Conservation (phyloP, 441 rosid species). For the Codiaeum variegatum region DNA sequence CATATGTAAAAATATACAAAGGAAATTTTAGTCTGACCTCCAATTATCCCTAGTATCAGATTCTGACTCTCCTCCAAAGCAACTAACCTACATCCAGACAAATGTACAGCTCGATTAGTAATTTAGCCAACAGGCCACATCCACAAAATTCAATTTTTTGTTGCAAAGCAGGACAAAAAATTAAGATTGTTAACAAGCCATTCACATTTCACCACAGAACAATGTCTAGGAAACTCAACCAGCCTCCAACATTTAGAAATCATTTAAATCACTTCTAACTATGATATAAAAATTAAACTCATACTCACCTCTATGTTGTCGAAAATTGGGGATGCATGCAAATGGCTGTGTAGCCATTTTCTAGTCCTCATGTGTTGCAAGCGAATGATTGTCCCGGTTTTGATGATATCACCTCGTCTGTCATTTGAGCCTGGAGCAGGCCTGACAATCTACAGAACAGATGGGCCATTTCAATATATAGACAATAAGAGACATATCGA, state of each 20-base stretch:
- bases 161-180: not conserved
- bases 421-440: conserved; percentile 52
- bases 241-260: not conserved
- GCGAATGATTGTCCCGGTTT: conserved; percentile 63
- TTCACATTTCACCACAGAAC: not conserved
- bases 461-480: conserved; percentile 7
- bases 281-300: not conserved
- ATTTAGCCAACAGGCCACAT: not conserved
- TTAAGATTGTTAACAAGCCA: not conserved
- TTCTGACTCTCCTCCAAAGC: conserved; percentile 85
- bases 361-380: conserved; percentile 91
- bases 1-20: not conserved
- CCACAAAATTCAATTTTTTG: conserved; percentile 1
- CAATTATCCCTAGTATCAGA: conserved; percentile 96
- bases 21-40: conserved; percentile 76
- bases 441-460: conserved; percentile 63
- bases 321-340: conserved; percentile 87
- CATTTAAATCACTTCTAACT: not conserved
- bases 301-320: conserved; percentile 89
- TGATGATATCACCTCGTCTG: conserved; percentile 77
- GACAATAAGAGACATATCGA: not conserved
- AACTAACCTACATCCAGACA: conserved; percentile 64
- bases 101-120: not conserved
- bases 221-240: not conserved
- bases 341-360: conserved; percentile 93